These are phyloP conservation scores for Pseudoturritis turrita DNA, from an alignment of 345 rosid genomes.

Conservation along the genomic window DNA sequence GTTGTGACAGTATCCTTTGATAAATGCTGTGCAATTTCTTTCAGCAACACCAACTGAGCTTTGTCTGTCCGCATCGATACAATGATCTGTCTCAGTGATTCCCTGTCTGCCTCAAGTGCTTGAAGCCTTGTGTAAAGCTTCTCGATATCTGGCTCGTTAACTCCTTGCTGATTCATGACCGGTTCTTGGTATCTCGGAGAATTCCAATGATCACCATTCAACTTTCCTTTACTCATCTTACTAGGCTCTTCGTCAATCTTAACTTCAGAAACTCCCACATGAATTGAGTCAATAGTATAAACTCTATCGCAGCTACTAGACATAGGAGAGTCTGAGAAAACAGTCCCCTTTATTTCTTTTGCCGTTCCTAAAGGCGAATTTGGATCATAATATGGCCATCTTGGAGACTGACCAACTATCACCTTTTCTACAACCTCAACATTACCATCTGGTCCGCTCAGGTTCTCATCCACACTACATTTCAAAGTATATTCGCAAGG, in stretches of 20 bases:
- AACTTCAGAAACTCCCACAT: constrained; percentile 44
- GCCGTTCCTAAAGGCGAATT: constrained; percentile 44
- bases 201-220: constrained; percentile 39
- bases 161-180: constrained; percentile 38
- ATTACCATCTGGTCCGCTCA: constrained; percentile 36
- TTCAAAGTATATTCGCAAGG: constrained; percentile 49
- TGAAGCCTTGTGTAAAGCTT: constrained; percentile 88
- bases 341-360: constrained; percentile 41
- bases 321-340: constrained; percentile 50
- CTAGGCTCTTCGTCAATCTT: constrained; percentile 33
- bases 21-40: constrained; percentile 90
- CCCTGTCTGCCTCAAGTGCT: constrained; percentile 94
- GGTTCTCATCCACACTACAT: constrained; percentile 56
- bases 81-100: constrained; percentile 89
- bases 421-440: constrained; percentile 49
- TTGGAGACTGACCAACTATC: constrained; percentile 68
- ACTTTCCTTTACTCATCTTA: constrained; percentile 12
- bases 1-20: constrained; percentile 60
- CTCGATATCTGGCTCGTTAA: constrained; percentile 67
- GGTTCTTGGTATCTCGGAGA: constrained; percentile 44
- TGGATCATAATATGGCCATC: constrained; percentile 39
- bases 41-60: constrained; percentile 76
- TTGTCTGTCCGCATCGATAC: constrained; percentile 90
- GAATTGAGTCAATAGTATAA: constrained; percentile 70
- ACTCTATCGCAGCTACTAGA: constrained; percentile 53